These are phyloP conservation scores for Trichophyton simii DNA, from an alignment of 2,329 filamentous ascomycete genomes.

Conservation along the genomic window DNA sequence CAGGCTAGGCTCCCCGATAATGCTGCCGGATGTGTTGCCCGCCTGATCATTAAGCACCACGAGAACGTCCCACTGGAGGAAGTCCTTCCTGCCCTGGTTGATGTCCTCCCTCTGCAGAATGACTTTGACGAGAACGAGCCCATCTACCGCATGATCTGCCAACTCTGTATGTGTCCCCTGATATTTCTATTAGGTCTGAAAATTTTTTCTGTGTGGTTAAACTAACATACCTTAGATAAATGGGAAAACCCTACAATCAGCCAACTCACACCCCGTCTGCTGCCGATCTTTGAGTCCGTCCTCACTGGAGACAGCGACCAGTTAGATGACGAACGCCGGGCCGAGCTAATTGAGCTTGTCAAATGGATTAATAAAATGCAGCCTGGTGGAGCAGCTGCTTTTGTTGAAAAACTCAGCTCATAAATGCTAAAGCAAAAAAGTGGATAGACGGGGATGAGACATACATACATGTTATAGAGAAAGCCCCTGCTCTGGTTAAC, in stretches of 20 bases:
- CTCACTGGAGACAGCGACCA: slow-evolving; percentile 34
- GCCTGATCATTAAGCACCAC: slow-evolving; percentile 86
- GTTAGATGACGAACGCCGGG: slow-evolving; percentile 37
- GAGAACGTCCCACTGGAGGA: slow-evolving; percentile 67
- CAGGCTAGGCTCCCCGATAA: slow-evolving; percentile 83
- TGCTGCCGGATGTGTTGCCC: slow-evolving; percentile 75
- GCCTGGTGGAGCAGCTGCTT: slow-evolving; percentile 25
- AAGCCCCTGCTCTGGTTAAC: neutral
- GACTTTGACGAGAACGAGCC: slow-evolving; percentile 96
- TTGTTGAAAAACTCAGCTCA: slow-evolving; percentile 21
- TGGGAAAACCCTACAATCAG: slow-evolving; percentile 36
- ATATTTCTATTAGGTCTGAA: neutral
- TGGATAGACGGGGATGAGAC: neutral
- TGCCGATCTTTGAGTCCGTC: slow-evolving; percentile 38
- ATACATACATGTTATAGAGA: neutral
- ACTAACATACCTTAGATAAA: slow-evolving; percentile 24
- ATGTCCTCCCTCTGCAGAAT: slow-evolving; percentile 73
- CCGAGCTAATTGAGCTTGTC: slow-evolving; percentile 36
- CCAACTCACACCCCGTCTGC: slow-evolving; percentile 34
- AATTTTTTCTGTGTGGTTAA: neutral
- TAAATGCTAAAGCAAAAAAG: neutral
- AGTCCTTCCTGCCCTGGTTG: slow-evolving; percentile 67
- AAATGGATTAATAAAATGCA: slow-evolving; percentile 38
- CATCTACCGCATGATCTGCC: slow-evolving; percentile 78
- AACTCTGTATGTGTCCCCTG: slow-evolving; percentile 53